Conservation (phyloP, 140 eudicot genomes). For the Senecio squalidus region DNA sequence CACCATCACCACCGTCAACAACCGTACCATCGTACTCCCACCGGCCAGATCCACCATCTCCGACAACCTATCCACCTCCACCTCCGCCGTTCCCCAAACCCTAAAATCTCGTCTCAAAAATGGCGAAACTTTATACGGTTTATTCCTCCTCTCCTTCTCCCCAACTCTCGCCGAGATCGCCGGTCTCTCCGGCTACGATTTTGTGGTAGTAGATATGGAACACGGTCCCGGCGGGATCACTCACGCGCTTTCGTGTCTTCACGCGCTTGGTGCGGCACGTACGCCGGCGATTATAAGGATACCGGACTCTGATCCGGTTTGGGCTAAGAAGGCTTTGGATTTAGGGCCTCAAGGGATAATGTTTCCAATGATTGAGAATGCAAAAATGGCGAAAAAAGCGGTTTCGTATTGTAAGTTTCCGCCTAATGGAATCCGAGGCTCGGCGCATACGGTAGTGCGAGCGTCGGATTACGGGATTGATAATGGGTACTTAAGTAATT, state of each 20-base stretch:
- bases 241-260: conserved; percentile 62
- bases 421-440: conserved; percentile 80
- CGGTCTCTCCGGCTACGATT: conserved; percentile 84
- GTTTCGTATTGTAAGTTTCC: conserved; percentile 81
- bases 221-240: conserved; percentile 82
- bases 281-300: conserved; percentile 75
- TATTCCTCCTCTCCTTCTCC: conserved; percentile 76
- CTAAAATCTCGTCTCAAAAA: conserved; percentile 71
- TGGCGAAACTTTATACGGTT: conserved; percentile 81
- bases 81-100: conserved; percentile 34
- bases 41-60: conserved; percentile 27
- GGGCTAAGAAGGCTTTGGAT: conserved; percentile 93
- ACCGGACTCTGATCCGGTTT: conserved; percentile 61
- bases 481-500: conserved; percentile 55
- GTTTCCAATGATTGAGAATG: conserved; percentile 90
- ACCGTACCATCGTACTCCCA: conserved; percentile 4
- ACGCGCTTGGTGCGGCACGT: conserved; percentile 63
- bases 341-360: conserved; percentile 90
- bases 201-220: conserved; percentile 87
- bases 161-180: conserved; percentile 92
- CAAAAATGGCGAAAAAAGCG: conserved; percentile 61
- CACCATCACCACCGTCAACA: conserved; percentile 12
- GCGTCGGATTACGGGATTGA: conserved; percentile 82
- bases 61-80: conserved; percentile 24
- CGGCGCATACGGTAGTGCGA: conserved; percentile 72